Evolutionary conservation across 495 filamentous ascomycete species (phyloP).

Genomic region (Hyaloscypha hepaticicola): DNA sequence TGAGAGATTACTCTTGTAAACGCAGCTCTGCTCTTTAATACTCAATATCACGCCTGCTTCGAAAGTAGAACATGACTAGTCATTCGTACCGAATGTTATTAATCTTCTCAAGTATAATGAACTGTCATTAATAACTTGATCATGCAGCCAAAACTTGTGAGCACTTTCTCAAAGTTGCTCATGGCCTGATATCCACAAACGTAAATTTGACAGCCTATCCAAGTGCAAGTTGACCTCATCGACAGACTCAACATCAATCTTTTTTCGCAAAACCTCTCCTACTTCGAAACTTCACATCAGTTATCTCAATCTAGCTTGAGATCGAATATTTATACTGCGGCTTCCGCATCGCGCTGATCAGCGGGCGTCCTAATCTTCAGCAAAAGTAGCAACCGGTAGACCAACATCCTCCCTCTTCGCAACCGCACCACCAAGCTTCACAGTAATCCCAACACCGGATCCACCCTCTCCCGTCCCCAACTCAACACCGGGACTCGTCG

Average conservation of each 20-base stretch:
- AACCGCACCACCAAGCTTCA: slow-evolving; percentile 31
- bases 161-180: not conserved
- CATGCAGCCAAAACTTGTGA: not conserved
- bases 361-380: slow-evolving; percentile 5
- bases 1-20: too few relatives aligned
- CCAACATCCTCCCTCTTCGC: not conserved
- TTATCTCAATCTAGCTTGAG: not conserved
- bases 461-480: slow-evolving; percentile 49
- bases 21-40: too few relatives aligned
- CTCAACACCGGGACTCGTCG: slow-evolving; percentile 45
- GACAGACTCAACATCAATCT: not conserved
- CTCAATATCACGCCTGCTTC: too few relatives aligned
- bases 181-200: slow-evolving; percentile 5
- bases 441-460: slow-evolving; percentile 48
- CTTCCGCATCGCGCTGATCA: not conserved
- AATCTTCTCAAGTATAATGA: too few relatives aligned
- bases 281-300: not conserved
- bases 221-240: slow-evolving; percentile 8
- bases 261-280: not conserved
- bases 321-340: not conserved
- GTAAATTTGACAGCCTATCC: slow-evolving; percentile 2
- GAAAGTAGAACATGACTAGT: too few relatives aligned
- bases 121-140: too few relatives aligned
- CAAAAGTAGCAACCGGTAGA: slow-evolving; percentile 1
- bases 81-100: too few relatives aligned